A percentile compares a stretch with the other conserved stretches of the same genome.
Conservation (phyloP, 306 rosid genomes). For the Cucurbita ficifolia region DNA sequence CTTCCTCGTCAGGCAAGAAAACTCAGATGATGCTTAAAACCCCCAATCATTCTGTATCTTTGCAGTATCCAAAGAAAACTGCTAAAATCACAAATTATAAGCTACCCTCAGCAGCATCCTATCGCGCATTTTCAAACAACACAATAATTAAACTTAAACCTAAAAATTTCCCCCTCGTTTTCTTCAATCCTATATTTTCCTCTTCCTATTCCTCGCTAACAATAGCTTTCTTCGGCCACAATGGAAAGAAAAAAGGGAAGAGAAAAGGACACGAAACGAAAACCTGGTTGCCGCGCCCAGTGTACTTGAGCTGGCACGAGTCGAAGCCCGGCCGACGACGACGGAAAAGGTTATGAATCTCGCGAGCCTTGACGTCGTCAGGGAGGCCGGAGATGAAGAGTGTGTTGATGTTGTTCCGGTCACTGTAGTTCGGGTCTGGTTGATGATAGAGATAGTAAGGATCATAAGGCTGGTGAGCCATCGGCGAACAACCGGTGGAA, state of each 20-base stretch:
- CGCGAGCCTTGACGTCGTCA: conserved; percentile 89
- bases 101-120: neutral
- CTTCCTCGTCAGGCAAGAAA: neutral
- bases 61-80: neutral
- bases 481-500: neutral
- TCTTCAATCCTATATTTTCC: neutral
- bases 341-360: conserved; percentile 94
- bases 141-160: neutral
- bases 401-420: conserved; percentile 58
- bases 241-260: neutral
- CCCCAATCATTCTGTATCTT: neutral
- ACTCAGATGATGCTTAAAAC: neutral
- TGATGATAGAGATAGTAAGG: conserved; percentile 54
- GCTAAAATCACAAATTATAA: neutral
- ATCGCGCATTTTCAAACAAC: neutral
- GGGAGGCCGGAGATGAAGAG: conserved; percentile 96
- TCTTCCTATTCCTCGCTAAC: neutral
- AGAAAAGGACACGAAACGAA: neutral
- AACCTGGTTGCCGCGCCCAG: conserved; percentile 93
- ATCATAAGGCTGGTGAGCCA: conserved; percentile 61
- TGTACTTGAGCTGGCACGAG: conserved; percentile 93
- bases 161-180: neutral
- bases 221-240: neutral
- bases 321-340: conserved; percentile 90
- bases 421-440: conserved; percentile 15